These are phyloP conservation scores for Suhomyces kilbournensis DNA, from an alignment of 805 yeast species.

Conservation along the genomic window DNA sequence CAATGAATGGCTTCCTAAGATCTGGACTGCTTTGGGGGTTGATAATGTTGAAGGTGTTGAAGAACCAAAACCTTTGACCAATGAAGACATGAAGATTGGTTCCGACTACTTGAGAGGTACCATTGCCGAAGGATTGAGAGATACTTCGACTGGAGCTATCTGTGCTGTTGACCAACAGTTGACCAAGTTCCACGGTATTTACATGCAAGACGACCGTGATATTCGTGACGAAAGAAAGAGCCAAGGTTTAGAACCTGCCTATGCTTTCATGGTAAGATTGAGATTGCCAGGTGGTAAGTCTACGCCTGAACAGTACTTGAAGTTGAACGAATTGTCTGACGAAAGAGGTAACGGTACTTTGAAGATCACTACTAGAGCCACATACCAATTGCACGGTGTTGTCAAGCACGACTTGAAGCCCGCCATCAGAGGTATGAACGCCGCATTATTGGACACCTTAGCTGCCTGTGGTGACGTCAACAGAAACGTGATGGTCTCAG, in stretches of 20 bases:
- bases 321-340: constrained; percentile 77
- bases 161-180: constrained; percentile 88
- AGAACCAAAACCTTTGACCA: constrained; percentile 88
- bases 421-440: constrained; percentile 88
- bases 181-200: constrained; percentile 96
- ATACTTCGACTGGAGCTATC: constrained; percentile 85
- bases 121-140: constrained; percentile 79
- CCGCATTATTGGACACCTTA: constrained; percentile 85
- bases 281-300: constrained; percentile 93
- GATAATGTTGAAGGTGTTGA: constrained; percentile 76
- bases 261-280: constrained; percentile 94
- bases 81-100: constrained; percentile 89
- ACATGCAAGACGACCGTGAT: constrained; percentile 98
- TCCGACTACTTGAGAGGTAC: constrained; percentile 92
- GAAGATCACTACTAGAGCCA: constrained; percentile 94
- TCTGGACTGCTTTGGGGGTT: constrained; percentile 90
- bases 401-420: constrained; percentile 87
- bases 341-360: constrained; percentile 88
- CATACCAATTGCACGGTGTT: constrained; percentile 94
- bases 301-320: constrained; percentile 84
- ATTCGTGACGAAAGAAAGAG: constrained; percentile 88
- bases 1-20: constrained; percentile 74
- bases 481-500: constrained; percentile 91
- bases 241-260: constrained; percentile 92
- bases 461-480: constrained; percentile 99